Base-by-base conservation (phyloP, 495 filamentous ascomycete species). In the Penicillium psychrofluorescens region DNA sequence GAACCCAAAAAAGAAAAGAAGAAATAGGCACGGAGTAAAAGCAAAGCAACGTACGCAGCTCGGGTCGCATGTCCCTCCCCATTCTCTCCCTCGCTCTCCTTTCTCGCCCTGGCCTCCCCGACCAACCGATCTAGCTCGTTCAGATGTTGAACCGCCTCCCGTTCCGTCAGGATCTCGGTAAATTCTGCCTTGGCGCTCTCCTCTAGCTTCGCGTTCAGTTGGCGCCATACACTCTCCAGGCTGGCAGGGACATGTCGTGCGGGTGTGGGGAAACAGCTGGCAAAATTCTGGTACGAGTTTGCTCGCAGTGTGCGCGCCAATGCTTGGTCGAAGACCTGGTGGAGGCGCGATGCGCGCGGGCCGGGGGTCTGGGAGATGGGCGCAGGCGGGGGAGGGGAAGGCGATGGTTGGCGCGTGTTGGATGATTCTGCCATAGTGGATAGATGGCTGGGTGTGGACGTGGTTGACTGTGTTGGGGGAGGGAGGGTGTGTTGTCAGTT, bases 231-330 rank as follows among this genome's bases (percentile, higher is more conserved):
- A 14, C 68, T 72, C 56, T 77, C 72, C 47, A 94, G 53, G 14
- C 77, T 76, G 4, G 75, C 81, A 1, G 86, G 83, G 28, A 83
- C 84, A 51, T 83, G 64, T 47, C 68, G 65, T 14, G 89, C 84
- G 7, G 88, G 76, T 3, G 87, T 90, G 0, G 92, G 92, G 62
- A 95, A 98, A 61, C 92, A 98, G 14, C 82, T 71, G 0, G 83
- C 75, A 57, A 98, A 95, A 56, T 88, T 90, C 37, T 74, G 71
- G 60, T 84, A 87, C 31, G 74, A 81, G 61, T 88, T 80, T 48
- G 85, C 83, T 44, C 74, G 76, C 6, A 94, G 74, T 1, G 88
- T 87, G 46, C 83, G 75, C 9, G 71, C 67, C 11, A 94, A 73
- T 1, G 86, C 81, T 32, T 80, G 71, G 34, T 72, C 68, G 64